These are phyloP conservation scores for Conidiobolus incongruus DNA, from an alignment of 371 early-diverging fungal genomes.

Conservation along the genomic window DNA sequence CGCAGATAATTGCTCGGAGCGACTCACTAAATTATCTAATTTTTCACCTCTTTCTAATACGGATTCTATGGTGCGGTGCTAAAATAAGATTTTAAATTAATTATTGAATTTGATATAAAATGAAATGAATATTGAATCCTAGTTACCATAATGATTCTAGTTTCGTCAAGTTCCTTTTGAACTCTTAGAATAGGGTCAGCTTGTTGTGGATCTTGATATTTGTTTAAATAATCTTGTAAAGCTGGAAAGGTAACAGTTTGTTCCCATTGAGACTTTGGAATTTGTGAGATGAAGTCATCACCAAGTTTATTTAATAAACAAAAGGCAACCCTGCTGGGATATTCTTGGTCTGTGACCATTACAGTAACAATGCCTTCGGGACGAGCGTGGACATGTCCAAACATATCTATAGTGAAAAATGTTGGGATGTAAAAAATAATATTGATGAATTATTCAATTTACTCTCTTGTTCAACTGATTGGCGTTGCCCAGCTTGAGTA, in stretches of 20 bases:
- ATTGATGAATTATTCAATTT: constrained; percentile 6
- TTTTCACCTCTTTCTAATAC: constrained; percentile 92
- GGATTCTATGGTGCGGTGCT: constrained; percentile 93
- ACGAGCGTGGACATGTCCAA: constrained; percentile 59
- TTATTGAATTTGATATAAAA: background rate
- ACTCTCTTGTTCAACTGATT: constrained; percentile 70
- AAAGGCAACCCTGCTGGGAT: constrained; percentile 83
- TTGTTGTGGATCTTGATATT: constrained; percentile 82
- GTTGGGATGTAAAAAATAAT: background rate
- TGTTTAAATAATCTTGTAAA: constrained; percentile 39
- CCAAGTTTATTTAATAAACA: constrained; percentile 59
- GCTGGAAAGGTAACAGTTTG: constrained; percentile 33
- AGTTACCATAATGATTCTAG: constrained; percentile 73
- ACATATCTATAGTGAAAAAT: constrained; percentile 27
- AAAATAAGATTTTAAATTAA: background rate
- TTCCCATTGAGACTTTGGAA: constrained; percentile 29
- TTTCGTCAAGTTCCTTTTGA: constrained; percentile 95
- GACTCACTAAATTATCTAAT: constrained; percentile 82
- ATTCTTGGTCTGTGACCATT: constrained; percentile 72
- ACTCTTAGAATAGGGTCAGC: constrained; percentile 89
- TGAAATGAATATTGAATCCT: background rate
- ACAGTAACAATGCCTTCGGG: constrained; percentile 50
- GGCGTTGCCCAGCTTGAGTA: constrained; percentile 56
- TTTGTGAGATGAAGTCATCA: constrained; percentile 65
- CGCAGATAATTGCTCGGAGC: constrained; percentile 67